A percentile compares a stretch with the other conserved stretches of the same genome.
Evolutionary conservation across 345 rosid species (phyloP).

Genomic region (Raphanus raphanistrum): DNA sequence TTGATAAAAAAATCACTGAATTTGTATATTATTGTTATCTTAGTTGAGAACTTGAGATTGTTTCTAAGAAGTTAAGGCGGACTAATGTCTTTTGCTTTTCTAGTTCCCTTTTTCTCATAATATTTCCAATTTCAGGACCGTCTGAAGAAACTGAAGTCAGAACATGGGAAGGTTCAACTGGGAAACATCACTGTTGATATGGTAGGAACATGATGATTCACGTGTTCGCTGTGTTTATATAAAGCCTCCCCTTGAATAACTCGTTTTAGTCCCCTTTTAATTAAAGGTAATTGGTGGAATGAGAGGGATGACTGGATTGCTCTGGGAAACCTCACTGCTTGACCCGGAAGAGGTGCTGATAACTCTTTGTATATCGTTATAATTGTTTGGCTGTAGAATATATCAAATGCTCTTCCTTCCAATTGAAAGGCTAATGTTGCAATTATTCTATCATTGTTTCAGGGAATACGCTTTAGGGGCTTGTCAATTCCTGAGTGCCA

Average conservation of each 20-base stretch:
- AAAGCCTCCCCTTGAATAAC: neutral
- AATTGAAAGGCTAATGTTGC: neutral
- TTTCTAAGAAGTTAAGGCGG: constrained; percentile 1
- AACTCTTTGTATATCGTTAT: constrained; percentile 11
- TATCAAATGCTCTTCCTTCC: constrained; percentile 5
- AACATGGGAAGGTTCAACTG: constrained; percentile 84
- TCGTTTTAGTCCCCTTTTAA: neutral
- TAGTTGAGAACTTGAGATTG: constrained; percentile 23
- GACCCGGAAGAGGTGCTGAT: constrained; percentile 86
- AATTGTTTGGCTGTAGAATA: constrained; percentile 9
- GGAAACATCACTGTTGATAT: constrained; percentile 92
- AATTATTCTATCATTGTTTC: constrained; percentile 26
- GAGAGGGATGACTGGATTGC: constrained; percentile 98
- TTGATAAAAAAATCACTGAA: neutral
- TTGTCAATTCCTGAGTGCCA: constrained; percentile 98
- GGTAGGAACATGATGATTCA: constrained; percentile 46
- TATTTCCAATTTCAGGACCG: constrained; percentile 63
- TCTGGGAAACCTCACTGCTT: constrained; percentile 97
- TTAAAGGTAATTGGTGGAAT: constrained; percentile 91
- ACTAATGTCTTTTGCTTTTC: neutral
- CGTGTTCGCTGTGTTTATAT: constrained; percentile 10
- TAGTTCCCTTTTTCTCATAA: constrained; percentile 8
- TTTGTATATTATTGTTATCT: neutral
- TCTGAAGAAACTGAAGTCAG: constrained; percentile 78
- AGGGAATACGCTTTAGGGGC: constrained; percentile 97